These are phyloP conservation scores for Fusarium humuli DNA, from an alignment of 2,329 filamentous ascomycete species.

Conservation along the genomic window DNA sequence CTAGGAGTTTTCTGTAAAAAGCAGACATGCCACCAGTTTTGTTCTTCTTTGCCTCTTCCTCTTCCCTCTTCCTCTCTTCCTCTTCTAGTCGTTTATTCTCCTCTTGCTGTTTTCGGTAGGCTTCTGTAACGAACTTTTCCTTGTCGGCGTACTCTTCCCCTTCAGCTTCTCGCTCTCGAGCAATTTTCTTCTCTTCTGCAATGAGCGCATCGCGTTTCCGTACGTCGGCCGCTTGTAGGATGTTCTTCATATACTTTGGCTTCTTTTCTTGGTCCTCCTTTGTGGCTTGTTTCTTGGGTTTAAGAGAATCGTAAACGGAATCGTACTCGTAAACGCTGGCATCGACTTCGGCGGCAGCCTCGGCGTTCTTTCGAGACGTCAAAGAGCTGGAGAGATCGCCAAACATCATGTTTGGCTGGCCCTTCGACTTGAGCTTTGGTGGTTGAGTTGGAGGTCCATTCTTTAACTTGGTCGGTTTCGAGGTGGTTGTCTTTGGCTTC, in stretches of 20 bases:
- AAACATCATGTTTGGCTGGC: slow-evolving; percentile 60
- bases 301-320: slow-evolving; percentile 81
- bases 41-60: slow-evolving; percentile 72
- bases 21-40: slow-evolving; percentile 77
- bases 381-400: slow-evolving; percentile 75
- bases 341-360: slow-evolving; percentile 75
- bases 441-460: slow-evolving; percentile 52
- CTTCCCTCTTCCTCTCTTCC: slow-evolving; percentile 75
- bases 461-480: slow-evolving; percentile 52
- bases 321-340: slow-evolving; percentile 88
- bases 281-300: slow-evolving; percentile 70
- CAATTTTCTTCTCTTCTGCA: slow-evolving; percentile 83
- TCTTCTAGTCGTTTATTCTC: slow-evolving; percentile 77
- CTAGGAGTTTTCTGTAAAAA: slow-evolving; percentile 81
- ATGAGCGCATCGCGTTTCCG: slow-evolving; percentile 82
- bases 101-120: slow-evolving; percentile 84
- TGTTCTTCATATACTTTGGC: slow-evolving; percentile 82
- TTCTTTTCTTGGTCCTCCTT: slow-evolving; percentile 68
- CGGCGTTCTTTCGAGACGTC: slow-evolving; percentile 71
- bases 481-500: slow-evolving; percentile 35
- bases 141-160: slow-evolving; percentile 85
- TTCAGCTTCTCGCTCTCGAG: slow-evolving; percentile 81
- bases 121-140: slow-evolving; percentile 87
- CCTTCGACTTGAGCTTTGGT: slow-evolving; percentile 60
- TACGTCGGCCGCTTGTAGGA: slow-evolving; percentile 78